Conservation (phyloP, 2,329 filamentous ascomycete species). For the Neofusicoccum sp. region DNA sequence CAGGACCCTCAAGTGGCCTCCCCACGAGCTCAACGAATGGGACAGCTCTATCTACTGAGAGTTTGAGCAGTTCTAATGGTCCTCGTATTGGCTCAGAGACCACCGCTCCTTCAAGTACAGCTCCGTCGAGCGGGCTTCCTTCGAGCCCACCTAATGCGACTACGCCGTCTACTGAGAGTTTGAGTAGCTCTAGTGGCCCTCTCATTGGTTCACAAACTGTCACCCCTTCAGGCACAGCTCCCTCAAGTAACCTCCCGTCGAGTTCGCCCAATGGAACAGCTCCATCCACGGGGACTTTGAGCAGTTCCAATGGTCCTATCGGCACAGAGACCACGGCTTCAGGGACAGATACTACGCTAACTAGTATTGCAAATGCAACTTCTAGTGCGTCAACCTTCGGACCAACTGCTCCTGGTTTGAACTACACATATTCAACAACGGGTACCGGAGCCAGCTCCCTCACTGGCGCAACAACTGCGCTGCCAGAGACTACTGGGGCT, state of each 20-base stretch:
- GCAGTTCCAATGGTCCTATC: neutral
- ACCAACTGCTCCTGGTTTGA: neutral
- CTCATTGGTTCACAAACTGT: neutral
- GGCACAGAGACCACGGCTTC: neutral
- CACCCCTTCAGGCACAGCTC: neutral
- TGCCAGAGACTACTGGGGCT: neutral
- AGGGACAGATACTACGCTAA: neutral
- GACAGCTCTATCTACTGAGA: neutral
- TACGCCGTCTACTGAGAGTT: neutral
- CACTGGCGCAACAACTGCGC: neutral
- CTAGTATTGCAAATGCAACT: neutral
- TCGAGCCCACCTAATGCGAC: neutral
- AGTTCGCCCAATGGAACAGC: neutral
- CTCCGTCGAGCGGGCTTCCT: neutral
- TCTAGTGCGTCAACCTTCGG: neutral
- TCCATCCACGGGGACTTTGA: neutral
- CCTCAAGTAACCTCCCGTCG: neutral
- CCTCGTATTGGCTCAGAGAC: neutral
- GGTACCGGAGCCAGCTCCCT: neutral
- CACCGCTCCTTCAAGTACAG: neutral
- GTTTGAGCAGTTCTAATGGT: neutral
- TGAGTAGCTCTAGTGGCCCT: neutral
- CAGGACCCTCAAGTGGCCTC: neutral
- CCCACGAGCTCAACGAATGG: neutral
- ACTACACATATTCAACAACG: neutral